phyloP scores from a whole-genome alignment of 2,329 filamentous ascomycete species.

The Pestalotiopsis sp. region DNA sequence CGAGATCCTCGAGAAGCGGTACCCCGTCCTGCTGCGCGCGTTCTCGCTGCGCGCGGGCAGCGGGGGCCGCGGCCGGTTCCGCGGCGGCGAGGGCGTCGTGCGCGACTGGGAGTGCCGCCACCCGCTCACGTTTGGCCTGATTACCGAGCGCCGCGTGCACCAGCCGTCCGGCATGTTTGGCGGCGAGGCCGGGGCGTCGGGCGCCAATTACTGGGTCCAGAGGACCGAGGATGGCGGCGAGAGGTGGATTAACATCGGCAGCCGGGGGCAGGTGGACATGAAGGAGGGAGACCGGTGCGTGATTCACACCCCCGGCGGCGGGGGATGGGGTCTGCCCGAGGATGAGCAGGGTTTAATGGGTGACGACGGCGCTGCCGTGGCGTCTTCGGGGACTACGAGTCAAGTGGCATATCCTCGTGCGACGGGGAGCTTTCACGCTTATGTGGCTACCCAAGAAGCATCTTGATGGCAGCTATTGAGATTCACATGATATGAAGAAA shows the following conservation, averaged over 20 bases:
- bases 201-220: conserved; percentile 69
- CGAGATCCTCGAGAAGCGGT: conserved; percentile 70
- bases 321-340: background rate
- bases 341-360: background rate
- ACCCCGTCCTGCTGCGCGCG: conserved; percentile 67
- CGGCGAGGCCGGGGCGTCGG: conserved; percentile 67
- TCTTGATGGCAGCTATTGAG: background rate
- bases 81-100: conserved; percentile 68
- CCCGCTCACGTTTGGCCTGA: conserved; percentile 68
- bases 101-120: conserved; percentile 74
- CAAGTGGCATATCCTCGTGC: background rate
- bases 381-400: background rate
- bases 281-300: conserved; percentile 17
- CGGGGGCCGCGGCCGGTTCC: conserved; percentile 60
- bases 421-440: background rate
- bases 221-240: conserved; percentile 20
- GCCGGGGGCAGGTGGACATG: conserved; percentile 16
- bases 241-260: conserved; percentile 17
- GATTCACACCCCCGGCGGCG: conserved; percentile 11
- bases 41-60: conserved; percentile 61
- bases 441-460: background rate
- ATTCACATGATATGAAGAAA: background rate
- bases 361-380: background rate
- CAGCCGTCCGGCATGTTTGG: conserved; percentile 73
- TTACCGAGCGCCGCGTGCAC: conserved; percentile 70